Evolutionary conservation across 805 yeast species (phyloP).

Genomic region (Metschnikowia arizonensis): DNA sequence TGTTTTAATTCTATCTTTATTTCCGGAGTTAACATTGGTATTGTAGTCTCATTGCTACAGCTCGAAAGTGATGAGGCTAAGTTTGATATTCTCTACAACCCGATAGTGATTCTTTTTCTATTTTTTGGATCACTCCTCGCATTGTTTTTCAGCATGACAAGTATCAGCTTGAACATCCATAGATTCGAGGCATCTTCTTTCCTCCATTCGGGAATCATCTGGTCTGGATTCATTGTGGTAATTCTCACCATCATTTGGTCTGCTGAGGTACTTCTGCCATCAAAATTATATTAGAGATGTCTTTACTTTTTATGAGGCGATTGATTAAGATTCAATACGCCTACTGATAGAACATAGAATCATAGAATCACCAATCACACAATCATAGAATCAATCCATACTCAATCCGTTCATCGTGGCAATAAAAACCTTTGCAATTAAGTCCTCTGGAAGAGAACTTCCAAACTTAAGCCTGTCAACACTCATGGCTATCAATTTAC

Average conservation of each 20-base stretch:
- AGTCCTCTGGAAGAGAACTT: background rate
- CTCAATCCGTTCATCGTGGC: background rate
- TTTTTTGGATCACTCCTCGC: conserved; percentile 31
- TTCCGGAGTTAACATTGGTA: conserved; percentile 39
- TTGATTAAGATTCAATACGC: too few species aligned
- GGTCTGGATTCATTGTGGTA: conserved; percentile 25
- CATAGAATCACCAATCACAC: too few species aligned
- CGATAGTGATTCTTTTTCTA: conserved; percentile 30
- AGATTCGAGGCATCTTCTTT: conserved; percentile 28
- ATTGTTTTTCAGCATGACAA: conserved; percentile 30
- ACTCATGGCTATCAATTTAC: conserved; percentile 5
- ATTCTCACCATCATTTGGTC: conserved; percentile 23
- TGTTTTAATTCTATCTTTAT: conserved; percentile 34
- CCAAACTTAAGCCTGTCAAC: conserved; percentile 2
- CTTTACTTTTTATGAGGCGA: background rate
- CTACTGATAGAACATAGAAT: too few species aligned
- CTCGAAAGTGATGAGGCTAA: conserved; percentile 22
- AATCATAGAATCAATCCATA: background rate
- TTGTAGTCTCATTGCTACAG: conserved; percentile 30
- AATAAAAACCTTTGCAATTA: background rate
- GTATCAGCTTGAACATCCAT: conserved; percentile 33
- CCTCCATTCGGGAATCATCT: conserved; percentile 22
- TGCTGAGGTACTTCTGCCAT: background rate
- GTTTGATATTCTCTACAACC: conserved; percentile 28
- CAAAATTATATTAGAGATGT: background rate